Percentiles rank a stretch among this genome's conserved stretches.
Evolutionary conservation across 305 asterid genomes (phyloP).

Genomic region (Solanum hybrid): DNA sequence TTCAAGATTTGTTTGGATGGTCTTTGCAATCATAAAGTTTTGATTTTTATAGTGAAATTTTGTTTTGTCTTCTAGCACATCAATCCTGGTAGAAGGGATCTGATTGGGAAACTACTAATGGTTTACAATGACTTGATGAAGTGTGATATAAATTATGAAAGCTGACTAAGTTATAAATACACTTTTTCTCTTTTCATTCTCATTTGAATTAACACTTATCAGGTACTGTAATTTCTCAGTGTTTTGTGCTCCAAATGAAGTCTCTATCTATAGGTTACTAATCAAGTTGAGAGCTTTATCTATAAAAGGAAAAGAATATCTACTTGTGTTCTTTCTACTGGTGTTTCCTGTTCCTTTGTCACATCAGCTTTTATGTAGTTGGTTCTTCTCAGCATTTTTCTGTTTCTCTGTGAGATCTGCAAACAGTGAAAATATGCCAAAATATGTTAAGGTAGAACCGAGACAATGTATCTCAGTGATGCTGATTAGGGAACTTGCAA

Average conservation of each 20-base stretch:
- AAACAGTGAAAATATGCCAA: not conserved
- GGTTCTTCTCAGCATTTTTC: not conserved
- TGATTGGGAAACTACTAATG: not conserved
- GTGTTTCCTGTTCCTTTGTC: not conserved
- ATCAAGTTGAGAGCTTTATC: not conserved
- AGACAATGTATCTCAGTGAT: not conserved
- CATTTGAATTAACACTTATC: not conserved
- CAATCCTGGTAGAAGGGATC: slow-evolving; percentile 3
- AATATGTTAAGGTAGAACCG: not conserved
- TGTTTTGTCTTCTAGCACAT: slow-evolving; percentile 1
- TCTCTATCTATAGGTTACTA: not conserved
- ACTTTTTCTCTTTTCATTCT: not conserved
- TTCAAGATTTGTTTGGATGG: slow-evolving; percentile 7
- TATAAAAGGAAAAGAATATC: not conserved
- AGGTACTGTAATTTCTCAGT: not conserved
- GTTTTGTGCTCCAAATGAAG: not conserved
- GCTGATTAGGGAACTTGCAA: not conserved
- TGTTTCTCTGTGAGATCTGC: not conserved
- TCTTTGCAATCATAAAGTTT: not conserved
- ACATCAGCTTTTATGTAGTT: not conserved
- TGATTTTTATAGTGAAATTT: not conserved
- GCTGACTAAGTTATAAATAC: not conserved
- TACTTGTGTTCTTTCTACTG: not conserved
- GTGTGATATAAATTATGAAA: not conserved
- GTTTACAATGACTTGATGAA: not conserved